A percentile compares a stretch with the other conserved stretches of the same genome.
Conservation (phyloP, 345 rosid species). For the Camelina hispida region DNA sequence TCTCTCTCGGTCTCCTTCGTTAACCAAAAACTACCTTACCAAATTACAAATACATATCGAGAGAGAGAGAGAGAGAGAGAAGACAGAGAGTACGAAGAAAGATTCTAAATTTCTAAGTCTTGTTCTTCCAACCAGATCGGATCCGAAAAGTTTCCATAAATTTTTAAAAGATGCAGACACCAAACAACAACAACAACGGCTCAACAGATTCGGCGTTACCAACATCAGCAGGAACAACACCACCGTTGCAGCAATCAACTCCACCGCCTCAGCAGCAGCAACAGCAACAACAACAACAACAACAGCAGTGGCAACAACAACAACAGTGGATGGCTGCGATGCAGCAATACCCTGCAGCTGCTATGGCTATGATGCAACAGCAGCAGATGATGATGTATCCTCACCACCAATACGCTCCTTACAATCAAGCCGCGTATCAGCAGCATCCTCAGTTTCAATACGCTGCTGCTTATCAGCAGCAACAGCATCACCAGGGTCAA, state of each 20-base stretch:
- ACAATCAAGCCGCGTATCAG: slow-evolving; percentile 29
- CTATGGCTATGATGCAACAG: slow-evolving; percentile 89
- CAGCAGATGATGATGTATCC: slow-evolving; percentile 91
- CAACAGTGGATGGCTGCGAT: slow-evolving; percentile 66
- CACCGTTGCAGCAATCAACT: slow-evolving; percentile 50
- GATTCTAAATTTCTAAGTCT: neutral
- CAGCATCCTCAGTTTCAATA: slow-evolving; percentile 47
- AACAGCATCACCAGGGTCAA: slow-evolving; percentile 11
- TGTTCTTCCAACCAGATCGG: slow-evolving; percentile 34
- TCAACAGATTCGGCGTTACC: slow-evolving; percentile 49
- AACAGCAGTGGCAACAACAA: slow-evolving; percentile 43
- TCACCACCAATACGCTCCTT: slow-evolving; percentile 66
- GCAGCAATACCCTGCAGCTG: slow-evolving; percentile 95
- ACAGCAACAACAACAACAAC: slow-evolving; percentile 24
- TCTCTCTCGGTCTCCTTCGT: slow-evolving; percentile 40
- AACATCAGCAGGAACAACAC: slow-evolving; percentile 42
- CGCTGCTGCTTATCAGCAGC: slow-evolving; percentile 31
- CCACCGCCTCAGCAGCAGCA: slow-evolving; percentile 48
- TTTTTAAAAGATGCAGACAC: slow-evolving; percentile 43
- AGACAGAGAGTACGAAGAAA: neutral
- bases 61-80: slow-evolving; percentile 31
- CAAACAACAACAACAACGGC: slow-evolving; percentile 50
- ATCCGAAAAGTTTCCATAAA: neutral
- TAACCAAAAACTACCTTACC: neutral
- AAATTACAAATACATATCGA: neutral